These are phyloP conservation scores for Sporothrix humicola DNA, from an alignment of 2,329 filamentous ascomycete genomes.

Conservation along the genomic window DNA sequence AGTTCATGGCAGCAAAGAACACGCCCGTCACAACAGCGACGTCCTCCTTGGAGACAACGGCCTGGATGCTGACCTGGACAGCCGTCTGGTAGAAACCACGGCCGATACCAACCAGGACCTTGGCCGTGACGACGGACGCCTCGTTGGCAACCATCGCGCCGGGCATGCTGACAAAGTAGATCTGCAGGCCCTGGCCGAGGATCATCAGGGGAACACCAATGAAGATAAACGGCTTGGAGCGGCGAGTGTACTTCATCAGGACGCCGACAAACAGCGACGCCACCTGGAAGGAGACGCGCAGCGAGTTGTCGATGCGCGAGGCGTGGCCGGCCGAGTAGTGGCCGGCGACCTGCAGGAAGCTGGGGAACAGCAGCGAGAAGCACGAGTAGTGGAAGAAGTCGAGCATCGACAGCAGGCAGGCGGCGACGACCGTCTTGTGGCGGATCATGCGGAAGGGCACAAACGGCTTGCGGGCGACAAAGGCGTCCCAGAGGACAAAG, in stretches of 20 bases:
- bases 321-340: constrained; percentile 62
- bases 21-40: constrained; percentile 68
- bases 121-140: constrained; percentile 64
- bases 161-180: constrained; percentile 64
- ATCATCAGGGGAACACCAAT: constrained; percentile 64
- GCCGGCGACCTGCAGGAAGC: constrained; percentile 56
- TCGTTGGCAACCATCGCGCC: constrained; percentile 51
- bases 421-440: constrained; percentile 49
- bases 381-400: constrained; percentile 47
- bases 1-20: constrained; percentile 65
- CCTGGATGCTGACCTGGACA: constrained; percentile 53
- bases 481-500: constrained; percentile 43
- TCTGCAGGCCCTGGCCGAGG: constrained; percentile 64
- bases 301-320: constrained; percentile 58
- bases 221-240: constrained; percentile 67
- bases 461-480: constrained; percentile 47
- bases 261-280: constrained; percentile 63
- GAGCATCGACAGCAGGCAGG: constrained; percentile 47
- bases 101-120: constrained; percentile 66
- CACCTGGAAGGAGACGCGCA: constrained; percentile 64
- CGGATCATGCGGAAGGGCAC: constrained; percentile 48
- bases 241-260: constrained; percentile 61
- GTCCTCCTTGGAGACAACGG: constrained; percentile 53
- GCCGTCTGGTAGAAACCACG: constrained; percentile 65
- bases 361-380: constrained; percentile 49